phyloP scores from a whole-genome alignment of 768 basidiomycete genomes.

The Phlebiopsis gigantea region DNA sequence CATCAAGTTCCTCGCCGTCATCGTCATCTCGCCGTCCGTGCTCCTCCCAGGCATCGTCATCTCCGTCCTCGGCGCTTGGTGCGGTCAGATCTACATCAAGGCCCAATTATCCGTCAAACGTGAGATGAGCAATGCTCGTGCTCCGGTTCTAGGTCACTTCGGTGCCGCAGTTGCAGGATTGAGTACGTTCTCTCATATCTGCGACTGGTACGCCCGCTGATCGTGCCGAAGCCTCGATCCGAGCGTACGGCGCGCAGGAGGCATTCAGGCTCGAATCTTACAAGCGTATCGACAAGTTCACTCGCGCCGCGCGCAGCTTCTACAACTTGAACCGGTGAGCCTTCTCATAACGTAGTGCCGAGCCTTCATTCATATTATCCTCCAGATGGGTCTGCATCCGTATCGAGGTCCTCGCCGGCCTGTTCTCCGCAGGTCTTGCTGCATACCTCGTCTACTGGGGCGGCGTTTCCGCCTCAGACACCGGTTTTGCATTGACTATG shows the following conservation, averaged over 20 bases:
- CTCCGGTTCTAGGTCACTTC: conserved; percentile 47
- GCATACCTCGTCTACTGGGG: conserved; percentile 45
- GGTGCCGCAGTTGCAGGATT: conserved; percentile 47
- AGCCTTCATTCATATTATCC: background rate
- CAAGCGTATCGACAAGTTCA: conserved; percentile 42
- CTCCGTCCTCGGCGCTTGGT: conserved; percentile 33
- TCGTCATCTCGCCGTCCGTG: conserved; percentile 35
- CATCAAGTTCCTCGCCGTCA: conserved; percentile 32
- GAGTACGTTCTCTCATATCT: conserved; percentile 4
- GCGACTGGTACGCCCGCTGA: background rate
- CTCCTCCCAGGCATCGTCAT: conserved; percentile 32
- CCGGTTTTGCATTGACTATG: conserved; percentile 36
- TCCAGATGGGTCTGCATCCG: conserved; percentile 42
- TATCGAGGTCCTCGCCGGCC: conserved; percentile 53
- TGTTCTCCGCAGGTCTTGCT: conserved; percentile 45
- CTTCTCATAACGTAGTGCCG: background rate
- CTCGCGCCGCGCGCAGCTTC: conserved; percentile 35
- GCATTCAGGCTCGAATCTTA: conserved; percentile 37
- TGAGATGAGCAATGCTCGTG: conserved; percentile 46
- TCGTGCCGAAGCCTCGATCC: conserved; percentile 34
- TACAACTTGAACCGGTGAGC: conserved; percentile 43
- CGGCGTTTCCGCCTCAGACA: conserved; percentile 35
- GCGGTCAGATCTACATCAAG: conserved; percentile 48
- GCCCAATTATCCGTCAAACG: conserved; percentile 53
- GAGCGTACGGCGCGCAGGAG: conserved; percentile 50